These are phyloP conservation scores for Kalmusia sp. DNA, from an alignment of 2,329 filamentous ascomycete genomes.

Conservation along the genomic window DNA sequence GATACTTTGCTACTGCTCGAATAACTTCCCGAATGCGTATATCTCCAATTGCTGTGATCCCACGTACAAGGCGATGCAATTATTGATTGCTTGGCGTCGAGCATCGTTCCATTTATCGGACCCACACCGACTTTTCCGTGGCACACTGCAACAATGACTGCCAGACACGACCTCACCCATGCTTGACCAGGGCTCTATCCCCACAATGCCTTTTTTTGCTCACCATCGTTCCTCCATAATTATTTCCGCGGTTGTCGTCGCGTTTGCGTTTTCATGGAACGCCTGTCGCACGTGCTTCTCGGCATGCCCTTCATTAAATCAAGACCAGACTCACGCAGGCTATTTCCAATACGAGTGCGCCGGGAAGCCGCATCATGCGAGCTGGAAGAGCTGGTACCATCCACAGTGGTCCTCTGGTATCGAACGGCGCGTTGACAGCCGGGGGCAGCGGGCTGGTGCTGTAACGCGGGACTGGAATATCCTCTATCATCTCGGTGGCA, in stretches of 20 bases:
- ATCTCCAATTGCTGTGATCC: too few species aligned
- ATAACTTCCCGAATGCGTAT: too few species aligned
- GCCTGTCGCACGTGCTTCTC: constrained; percentile 10
- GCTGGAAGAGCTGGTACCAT: constrained; percentile 45
- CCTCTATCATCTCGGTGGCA: constrained; percentile 61
- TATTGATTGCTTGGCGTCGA: neutral
- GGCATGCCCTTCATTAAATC: neutral
- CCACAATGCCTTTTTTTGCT: constrained; percentile 1
- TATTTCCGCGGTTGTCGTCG: constrained; percentile 10
- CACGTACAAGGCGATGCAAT: too few species aligned
- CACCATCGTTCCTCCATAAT: constrained; percentile 7
- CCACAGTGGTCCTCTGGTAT: constrained; percentile 27
- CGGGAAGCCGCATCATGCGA: constrained; percentile 40
- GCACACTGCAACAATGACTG: neutral
- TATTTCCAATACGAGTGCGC: constrained; percentile 34
- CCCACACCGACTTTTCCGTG: constrained; percentile 12
- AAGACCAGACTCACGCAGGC: constrained; percentile 15
- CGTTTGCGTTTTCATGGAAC: constrained; percentile 16
- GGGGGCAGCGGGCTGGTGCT: constrained; percentile 31
- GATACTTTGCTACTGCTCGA: too few species aligned
- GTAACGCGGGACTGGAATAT: constrained; percentile 55
- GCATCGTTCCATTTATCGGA: neutral
- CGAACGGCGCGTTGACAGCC: constrained; percentile 1
- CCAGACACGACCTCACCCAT: neutral
- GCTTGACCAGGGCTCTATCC: neutral